These are phyloP conservation scores for Colletotrichum cereale DNA, from an alignment of 2,329 filamentous ascomycete genomes.

Conservation along the genomic window DNA sequence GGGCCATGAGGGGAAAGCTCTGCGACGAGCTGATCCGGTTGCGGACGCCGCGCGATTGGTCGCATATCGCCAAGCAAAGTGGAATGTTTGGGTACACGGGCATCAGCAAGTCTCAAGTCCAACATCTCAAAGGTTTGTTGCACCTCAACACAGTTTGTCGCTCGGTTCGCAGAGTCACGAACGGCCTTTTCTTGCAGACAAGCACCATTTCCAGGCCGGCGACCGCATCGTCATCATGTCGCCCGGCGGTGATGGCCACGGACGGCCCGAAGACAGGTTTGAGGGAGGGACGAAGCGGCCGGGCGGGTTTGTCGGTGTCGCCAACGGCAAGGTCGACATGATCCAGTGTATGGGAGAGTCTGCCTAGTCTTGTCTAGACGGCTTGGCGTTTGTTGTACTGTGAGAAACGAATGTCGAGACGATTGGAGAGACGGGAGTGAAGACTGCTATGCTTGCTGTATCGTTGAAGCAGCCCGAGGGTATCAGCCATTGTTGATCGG, in stretches of 20 bases:
- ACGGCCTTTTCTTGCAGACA: conserved; percentile 40
- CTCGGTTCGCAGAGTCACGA: rapidly evolving
- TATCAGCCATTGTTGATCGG: too few species aligned
- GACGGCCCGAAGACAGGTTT: conserved; percentile 43
- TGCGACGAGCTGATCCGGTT: conserved; percentile 49
- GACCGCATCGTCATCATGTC: conserved; percentile 73
- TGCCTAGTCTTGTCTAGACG: background rate
- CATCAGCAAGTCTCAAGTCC: conserved; percentile 61
- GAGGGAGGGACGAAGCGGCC: conserved; percentile 7
- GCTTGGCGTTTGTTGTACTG: background rate
- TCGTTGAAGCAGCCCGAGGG: background rate
- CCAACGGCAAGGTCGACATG: conserved; percentile 36
- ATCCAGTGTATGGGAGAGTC: conserved; percentile 38
- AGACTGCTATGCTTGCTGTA: background rate
- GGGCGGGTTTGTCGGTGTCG: conserved; percentile 26
- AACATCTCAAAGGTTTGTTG: conserved; percentile 47
- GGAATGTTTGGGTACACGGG: conserved; percentile 62
- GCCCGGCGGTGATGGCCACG: conserved; percentile 73
- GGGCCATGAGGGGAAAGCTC: conserved; percentile 50
- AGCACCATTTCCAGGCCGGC: conserved; percentile 58
- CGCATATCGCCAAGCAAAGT: conserved; percentile 52
- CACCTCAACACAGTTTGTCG: conserved; percentile 11
- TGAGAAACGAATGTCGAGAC: background rate
- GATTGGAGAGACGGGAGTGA: background rate
- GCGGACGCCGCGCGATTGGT: conserved; percentile 53